Evolutionary conservation across 805 yeast species (phyloP).

Genomic region (Dipodascus albidus): DNA sequence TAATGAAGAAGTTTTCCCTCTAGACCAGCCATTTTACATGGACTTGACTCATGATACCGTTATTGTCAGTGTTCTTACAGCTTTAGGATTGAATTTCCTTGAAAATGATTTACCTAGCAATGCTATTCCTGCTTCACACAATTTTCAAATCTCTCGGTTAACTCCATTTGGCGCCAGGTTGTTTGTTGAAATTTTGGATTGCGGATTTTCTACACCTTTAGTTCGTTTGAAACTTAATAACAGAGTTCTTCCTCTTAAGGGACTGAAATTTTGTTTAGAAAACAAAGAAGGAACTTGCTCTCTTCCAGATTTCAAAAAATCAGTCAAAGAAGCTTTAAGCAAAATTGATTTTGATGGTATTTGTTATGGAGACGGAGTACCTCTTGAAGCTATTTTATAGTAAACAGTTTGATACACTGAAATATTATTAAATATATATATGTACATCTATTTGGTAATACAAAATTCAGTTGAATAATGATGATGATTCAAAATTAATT

Average conservation of each 20-base stretch:
- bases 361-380: conserved; percentile 13
- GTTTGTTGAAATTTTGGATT: conserved; percentile 25
- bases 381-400: not conserved
- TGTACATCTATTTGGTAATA: too few species aligned
- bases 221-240: conserved; percentile 28
- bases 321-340: conserved; percentile 19
- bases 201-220: conserved; percentile 12
- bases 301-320: conserved; percentile 17
- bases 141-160: conserved; percentile 28
- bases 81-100: conserved; percentile 41
- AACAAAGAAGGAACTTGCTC: conserved; percentile 25
- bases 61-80: conserved; percentile 46
- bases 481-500: too few species aligned
- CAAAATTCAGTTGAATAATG: too few species aligned
- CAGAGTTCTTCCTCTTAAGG: conserved; percentile 27
- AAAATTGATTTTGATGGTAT: conserved; percentile 20
- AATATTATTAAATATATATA: too few species aligned
- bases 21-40: conserved; percentile 44
- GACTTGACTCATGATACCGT: conserved; percentile 72
- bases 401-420: too few species aligned
- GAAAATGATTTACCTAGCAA: conserved; percentile 35
- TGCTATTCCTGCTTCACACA: conserved; percentile 30
- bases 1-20: conserved; percentile 25
- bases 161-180: conserved; percentile 33
- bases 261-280: conserved; percentile 25